A percentile compares a stretch with the other conserved stretches of the same genome.
Evolutionary conservation across 2,329 filamentous ascomycete species (phyloP).

Genomic region (Triangularia verruculosa): DNA sequence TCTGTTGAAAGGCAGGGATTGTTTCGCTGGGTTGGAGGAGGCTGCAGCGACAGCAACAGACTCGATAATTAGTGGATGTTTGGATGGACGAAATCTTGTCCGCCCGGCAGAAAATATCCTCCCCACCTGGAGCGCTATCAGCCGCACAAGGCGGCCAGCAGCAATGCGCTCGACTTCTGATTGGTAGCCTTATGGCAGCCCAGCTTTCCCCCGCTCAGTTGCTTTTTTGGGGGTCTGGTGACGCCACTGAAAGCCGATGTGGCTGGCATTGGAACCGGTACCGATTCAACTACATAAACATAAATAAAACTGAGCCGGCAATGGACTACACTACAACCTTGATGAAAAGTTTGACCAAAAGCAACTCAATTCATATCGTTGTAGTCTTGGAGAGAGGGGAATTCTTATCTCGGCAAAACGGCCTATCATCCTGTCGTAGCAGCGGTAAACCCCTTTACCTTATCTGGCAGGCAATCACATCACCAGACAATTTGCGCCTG

Average conservation of each 20-base stretch:
- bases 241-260: background rate
- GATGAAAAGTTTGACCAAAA: background rate
- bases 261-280: background rate
- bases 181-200: background rate
- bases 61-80: slow-evolving; percentile 6
- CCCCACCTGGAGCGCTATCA: background rate
- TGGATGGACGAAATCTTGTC: slow-evolving; percentile 27
- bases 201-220: background rate
- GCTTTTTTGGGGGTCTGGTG: background rate
- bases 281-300: too few relatives aligned
- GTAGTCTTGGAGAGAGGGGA: background rate
- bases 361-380: background rate
- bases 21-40: background rate
- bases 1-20: background rate
- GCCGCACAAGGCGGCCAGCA: background rate
- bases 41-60: background rate
- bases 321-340: background rate
- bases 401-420: background rate
- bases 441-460: background rate
- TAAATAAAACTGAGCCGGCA: background rate
- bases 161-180: background rate
- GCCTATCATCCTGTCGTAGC: background rate
- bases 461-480: background rate
- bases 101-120: slow-evolving; percentile 29
- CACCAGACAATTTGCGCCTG: background rate